Evolutionary conservation across 441 rosid genomes (phyloP), one percentile per base, ranked within the genome.

Genomic region (Mallotus repandus): DNA sequence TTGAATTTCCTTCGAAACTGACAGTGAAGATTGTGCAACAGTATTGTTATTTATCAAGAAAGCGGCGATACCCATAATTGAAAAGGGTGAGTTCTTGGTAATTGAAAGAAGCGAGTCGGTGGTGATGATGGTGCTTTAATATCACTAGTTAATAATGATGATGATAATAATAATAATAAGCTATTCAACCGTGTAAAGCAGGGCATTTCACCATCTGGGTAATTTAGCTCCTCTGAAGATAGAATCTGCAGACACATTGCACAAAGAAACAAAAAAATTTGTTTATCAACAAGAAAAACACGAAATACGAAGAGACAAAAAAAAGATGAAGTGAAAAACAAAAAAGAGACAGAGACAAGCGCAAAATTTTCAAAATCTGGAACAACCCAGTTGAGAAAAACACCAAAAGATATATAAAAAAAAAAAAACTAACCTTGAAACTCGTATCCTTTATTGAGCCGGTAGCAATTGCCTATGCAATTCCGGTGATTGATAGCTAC

Each of bases 201-300:
- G 84, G 75, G 93, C 96, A 88, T 88, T 86, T 85, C 93, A 87
- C 87, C 88, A 85, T 85, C 86, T 82, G 86, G 58, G 64, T 65
- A 76, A 78, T 76, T 79, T 55, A 63, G 67, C 68, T 56, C 21
- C 63, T 56, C 45, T 73, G 79, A 76, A 69, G 81, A 70, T 62
- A 77, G 79, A 84, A 84, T 82, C 87, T 74, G 84, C 81, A 77
- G 89, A 89, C 89, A 86, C 91, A 89, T 85, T 88, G 91, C 91
- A 75, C 76, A 84, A 80, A 76, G 64, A 76, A 82, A 79, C 81
- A 82, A 86, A 77, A 69, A 80, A 78, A 41, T 3, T 19, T 81
- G 76, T 73, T 61, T 13, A 58, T 58, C 56, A 82, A 74, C 78
- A 55, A n/a, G 18, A 52, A 54, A 50, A 12, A 74, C 84, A 80